Conservation (phyloP, 1,284 basidiomycete genomes). For the Leccinum proliferum region DNA sequence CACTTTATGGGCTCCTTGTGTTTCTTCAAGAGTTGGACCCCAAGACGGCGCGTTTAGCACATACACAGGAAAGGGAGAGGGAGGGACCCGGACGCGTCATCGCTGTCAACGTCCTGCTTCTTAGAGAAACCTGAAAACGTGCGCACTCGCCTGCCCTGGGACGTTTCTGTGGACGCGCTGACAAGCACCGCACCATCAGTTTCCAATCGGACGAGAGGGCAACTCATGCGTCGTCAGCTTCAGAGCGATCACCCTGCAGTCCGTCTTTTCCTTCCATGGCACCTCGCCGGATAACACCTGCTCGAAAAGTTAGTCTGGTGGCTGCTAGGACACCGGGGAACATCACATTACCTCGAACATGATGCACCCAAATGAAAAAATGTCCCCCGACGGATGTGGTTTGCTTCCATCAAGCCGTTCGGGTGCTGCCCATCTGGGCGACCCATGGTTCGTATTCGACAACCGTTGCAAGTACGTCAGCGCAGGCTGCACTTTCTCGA, state of each 20-base stretch:
- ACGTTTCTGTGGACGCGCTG: neutral
- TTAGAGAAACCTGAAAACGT: neutral
- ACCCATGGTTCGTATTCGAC: neutral
- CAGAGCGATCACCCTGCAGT: neutral
- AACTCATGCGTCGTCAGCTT: neutral
- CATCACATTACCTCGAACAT: neutral
- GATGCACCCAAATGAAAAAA: neutral
- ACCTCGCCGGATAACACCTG: conserved; percentile 12
- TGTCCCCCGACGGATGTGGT: neutral
- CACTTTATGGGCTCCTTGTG: no score
- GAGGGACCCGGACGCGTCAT: no score
- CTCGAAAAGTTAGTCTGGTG: neutral
- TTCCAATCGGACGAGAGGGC: neutral
- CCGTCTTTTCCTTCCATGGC: conserved; percentile 6
- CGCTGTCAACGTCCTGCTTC: no score
- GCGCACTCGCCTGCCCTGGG: neutral
- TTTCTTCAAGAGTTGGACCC: no score
- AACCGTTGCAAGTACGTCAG: neutral
- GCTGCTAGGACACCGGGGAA: neutral
- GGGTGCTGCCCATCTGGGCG: neutral
- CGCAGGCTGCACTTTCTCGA: neutral
- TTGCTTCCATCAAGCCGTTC: neutral
- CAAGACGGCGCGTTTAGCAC: no score
- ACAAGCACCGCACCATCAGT: neutral
- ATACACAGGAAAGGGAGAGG: no score